These are phyloP conservation scores for Geranium rotundifolium DNA, from an alignment of 345 rosid species.

Conservation along the genomic window DNA sequence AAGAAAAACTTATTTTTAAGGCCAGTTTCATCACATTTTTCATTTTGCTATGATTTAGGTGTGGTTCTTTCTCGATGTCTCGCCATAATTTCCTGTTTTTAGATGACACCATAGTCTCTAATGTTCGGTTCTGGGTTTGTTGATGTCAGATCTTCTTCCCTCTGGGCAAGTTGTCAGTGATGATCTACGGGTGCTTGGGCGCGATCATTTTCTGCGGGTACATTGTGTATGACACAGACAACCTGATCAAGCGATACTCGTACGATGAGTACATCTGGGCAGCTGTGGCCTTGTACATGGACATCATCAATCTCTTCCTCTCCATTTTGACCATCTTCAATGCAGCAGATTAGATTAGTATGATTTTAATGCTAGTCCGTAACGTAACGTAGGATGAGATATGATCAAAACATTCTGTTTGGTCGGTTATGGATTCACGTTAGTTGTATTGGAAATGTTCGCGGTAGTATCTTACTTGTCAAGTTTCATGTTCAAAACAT, in stretches of 20 bases:
- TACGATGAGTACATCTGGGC: slow-evolving; percentile 71
- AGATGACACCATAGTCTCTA: not conserved
- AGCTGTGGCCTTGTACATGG: slow-evolving; percentile 50
- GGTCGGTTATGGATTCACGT: no score
- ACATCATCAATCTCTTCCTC: slow-evolving; percentile 58
- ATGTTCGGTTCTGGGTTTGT: not conserved
- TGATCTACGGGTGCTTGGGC: slow-evolving; percentile 34
- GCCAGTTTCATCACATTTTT: slow-evolving; percentile 1
- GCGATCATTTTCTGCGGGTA: slow-evolving; percentile 29
- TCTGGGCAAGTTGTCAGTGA: slow-evolving; percentile 23
- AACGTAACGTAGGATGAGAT: no score
- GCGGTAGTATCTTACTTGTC: no score
- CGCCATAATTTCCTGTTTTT: no score
- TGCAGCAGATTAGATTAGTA: slow-evolving; percentile 12
- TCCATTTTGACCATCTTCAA: slow-evolving; percentile 31
- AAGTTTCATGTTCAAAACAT: no score
- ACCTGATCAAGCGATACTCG: slow-evolving; percentile 41
- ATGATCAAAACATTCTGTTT: no score
- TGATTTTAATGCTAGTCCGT: no score
- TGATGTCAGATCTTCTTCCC: slow-evolving; percentile 31
- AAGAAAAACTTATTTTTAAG: no score
- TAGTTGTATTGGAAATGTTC: no score
- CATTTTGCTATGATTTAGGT: slow-evolving; percentile 32
- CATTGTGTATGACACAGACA: slow-evolving; percentile 36
- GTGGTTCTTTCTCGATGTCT: not conserved